Evolutionary conservation across 2,329 filamentous ascomycete genomes (phyloP).

Genomic region (Verticillium nonalfalfae): DNA sequence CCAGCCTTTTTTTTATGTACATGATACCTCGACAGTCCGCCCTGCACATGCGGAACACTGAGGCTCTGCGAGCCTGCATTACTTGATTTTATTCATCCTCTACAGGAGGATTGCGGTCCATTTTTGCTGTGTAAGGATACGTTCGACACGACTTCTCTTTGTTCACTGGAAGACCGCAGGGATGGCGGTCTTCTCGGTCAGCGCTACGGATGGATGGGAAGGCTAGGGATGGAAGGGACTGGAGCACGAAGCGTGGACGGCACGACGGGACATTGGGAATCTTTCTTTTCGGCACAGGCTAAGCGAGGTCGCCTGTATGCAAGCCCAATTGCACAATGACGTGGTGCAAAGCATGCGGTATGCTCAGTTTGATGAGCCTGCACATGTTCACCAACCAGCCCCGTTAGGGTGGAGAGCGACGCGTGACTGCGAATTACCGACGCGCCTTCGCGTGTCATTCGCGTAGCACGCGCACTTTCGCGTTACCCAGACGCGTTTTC

Average conservation of each 20-base stretch:
- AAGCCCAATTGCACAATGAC: not conserved
- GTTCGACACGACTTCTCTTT: not conserved
- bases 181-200: not conserved
- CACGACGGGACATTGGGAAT: not conserved
- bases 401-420: not conserved
- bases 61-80: not conserved
- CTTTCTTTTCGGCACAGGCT: not conserved
- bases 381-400: not conserved
- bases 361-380: not conserved
- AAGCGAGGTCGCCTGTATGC: not conserved
- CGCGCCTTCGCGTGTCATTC: not conserved
- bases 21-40: conserved; percentile 1
- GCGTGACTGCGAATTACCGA: not conserved
- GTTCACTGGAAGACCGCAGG: not conserved
- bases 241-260: not conserved
- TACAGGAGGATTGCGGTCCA: not conserved
- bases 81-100: not conserved
- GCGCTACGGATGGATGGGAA: not conserved
- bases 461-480: conserved; percentile 3
- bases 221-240: not conserved
- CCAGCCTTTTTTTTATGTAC: not conserved
- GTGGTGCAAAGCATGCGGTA: not conserved
- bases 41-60: not conserved
- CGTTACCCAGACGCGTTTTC: not conserved
- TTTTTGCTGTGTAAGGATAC: not conserved